Evolutionary conservation across 306 rosid species (phyloP), one percentile per base, ranked within the genome.

Genomic region (Luffa acutangula): DNA sequence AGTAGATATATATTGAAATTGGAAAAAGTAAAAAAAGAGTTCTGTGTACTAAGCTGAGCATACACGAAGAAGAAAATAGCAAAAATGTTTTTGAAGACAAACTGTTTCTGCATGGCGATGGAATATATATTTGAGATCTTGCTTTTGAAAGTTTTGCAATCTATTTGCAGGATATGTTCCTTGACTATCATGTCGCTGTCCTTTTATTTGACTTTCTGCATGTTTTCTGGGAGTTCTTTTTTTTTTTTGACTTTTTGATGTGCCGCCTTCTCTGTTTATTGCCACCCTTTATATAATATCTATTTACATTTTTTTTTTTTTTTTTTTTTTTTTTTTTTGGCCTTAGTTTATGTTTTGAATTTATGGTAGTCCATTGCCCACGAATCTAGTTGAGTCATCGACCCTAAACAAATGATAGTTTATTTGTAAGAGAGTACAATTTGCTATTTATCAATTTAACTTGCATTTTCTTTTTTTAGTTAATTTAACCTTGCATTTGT

Each of bases 151-250:
- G 56, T 21, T 46, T 72, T 13, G 58, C 11, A 8, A 72, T 72
- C 59, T 72, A 72, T 72, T 72, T 72, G 20, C 77, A 25, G 77
- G 77, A 72, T 72, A 72, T 72, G 77, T 72, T 71, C 54, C 77
- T 72, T 72, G 77, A 72, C 58, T 72, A 46, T 72, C 77, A 25
- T 12, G 58, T 72, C 77, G 17, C 77, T 48, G 25, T 72, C 56
- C 10, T 71, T 71, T 71, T 45, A 13, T 71, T 45, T 46, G 76
- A 71, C 76, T 71, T 25, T 39, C 6, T 63, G 20, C 49, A 34
- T 66, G 15, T 14, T 66, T 70, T 70, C 36, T 66, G 49, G 49
- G 51, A 7, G 45, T 64, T 64, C 4, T 4, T 7, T 41, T 8
- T 42, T 18, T 25, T 58, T 59, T 9, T 25, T 69, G 9, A 41